Conservation (phyloP, 192 early-diverging fungal genomes). For the Coemansia sp. region DNA sequence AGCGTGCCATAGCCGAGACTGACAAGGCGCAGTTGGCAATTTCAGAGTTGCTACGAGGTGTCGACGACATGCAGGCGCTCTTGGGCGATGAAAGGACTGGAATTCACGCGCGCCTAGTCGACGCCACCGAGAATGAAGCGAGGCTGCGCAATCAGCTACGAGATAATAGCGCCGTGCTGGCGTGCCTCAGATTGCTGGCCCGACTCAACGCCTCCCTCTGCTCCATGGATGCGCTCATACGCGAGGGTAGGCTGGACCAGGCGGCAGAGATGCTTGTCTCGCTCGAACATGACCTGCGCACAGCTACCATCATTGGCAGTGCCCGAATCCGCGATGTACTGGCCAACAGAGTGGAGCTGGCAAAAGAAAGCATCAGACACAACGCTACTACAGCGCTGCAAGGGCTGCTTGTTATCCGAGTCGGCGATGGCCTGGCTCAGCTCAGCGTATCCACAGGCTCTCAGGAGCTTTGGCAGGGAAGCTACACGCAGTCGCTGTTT, state of each 20-base stretch:
- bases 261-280: slow-evolving; percentile 10
- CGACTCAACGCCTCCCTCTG: slow-evolving; percentile 2
- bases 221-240: slow-evolving; percentile 14
- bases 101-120: slow-evolving; percentile 15
- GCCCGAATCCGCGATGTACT: slow-evolving; percentile 11
- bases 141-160: neutral
- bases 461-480: neutral
- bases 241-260: neutral
- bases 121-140: slow-evolving; percentile 9
- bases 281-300: slow-evolving; percentile 1
- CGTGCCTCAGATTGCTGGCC: slow-evolving; percentile 12
- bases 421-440: neutral
- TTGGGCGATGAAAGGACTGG: slow-evolving; percentile 32
- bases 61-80: slow-evolving; percentile 26
- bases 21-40: slow-evolving; percentile 12
- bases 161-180: slow-evolving; percentile 9
- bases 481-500: neutral
- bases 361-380: slow-evolving; percentile 17
- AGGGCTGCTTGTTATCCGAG: neutral
- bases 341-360: slow-evolving; percentile 6
- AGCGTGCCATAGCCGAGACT: neutral
- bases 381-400: slow-evolving; percentile 1
- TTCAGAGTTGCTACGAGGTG: slow-evolving; percentile 17
- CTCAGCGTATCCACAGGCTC: neutral
- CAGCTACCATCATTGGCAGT: slow-evolving; percentile 3